A percentile compares a stretch with the other conserved stretches of the same genome.
Evolutionary conservation across 352 stramenopile species (phyloP).

Genomic region (Globisporangium barbulae): DNA sequence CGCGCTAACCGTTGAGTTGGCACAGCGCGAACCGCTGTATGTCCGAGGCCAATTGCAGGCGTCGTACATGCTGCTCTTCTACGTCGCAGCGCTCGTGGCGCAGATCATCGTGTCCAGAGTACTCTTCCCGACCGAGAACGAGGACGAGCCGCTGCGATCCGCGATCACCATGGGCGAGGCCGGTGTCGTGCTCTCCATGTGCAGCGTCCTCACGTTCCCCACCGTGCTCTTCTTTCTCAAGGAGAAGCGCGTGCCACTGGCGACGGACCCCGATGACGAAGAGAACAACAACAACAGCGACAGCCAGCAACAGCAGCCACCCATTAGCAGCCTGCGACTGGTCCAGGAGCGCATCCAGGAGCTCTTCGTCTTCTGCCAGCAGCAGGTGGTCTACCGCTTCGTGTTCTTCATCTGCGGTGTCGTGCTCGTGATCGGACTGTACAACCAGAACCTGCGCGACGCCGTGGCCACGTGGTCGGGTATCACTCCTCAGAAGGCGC

Average conservation of each 20-base stretch:
- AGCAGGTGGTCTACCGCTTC: slow-evolving; percentile 51
- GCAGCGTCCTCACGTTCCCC: slow-evolving; percentile 27
- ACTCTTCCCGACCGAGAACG: slow-evolving; percentile 20
- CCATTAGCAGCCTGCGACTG: slow-evolving; percentile 15
- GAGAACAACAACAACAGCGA: background rate
- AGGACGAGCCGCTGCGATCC: slow-evolving; percentile 15
- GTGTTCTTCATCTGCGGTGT: slow-evolving; percentile 45
- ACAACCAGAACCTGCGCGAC: slow-evolving; percentile 31
- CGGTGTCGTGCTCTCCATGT: slow-evolving; percentile 18
- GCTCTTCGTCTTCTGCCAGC: slow-evolving; percentile 48
- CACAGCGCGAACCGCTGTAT: slow-evolving; percentile 45
- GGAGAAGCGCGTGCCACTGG: slow-evolving; percentile 21
- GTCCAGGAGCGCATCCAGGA: slow-evolving; percentile 28
- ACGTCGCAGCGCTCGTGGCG: slow-evolving; percentile 25
- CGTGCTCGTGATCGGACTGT: slow-evolving; percentile 33
- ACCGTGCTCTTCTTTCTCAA: slow-evolving; percentile 34
- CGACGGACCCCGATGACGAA: background rate
- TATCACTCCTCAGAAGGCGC: slow-evolving; percentile 20
- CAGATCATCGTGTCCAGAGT: slow-evolving; percentile 28
- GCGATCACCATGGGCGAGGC: slow-evolving; percentile 22
- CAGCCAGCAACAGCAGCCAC: background rate
- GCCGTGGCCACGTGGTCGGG: slow-evolving; percentile 35
- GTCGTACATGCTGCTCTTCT: slow-evolving; percentile 40
- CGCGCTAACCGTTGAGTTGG: slow-evolving; percentile 45
- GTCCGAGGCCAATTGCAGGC: slow-evolving; percentile 44